Percentiles rank a stretch among this genome's conserved stretches.
Evolutionary conservation across 352 stramenopile genomes (phyloP).

Genomic region (Aphanomyces invadans): DNA sequence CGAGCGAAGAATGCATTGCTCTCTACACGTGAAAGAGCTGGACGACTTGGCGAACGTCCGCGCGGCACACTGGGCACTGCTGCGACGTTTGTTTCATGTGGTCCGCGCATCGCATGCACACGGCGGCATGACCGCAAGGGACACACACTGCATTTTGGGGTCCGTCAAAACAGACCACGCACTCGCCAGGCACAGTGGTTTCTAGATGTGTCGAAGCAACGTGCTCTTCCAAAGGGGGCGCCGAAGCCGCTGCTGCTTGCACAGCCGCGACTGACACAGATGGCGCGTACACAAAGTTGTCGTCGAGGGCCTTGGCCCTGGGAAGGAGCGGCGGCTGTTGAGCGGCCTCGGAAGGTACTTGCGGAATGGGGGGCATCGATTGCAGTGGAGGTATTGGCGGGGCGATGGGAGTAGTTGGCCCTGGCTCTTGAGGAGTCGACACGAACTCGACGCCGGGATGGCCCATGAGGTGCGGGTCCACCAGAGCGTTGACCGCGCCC

Average conservation of each 20-base stretch:
- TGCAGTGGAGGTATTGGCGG: background rate
- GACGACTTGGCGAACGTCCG: constrained; percentile 36
- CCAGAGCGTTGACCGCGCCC: background rate
- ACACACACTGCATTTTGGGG: constrained; percentile 43
- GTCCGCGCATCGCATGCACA: constrained; percentile 37
- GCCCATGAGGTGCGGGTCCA: background rate
- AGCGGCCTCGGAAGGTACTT: background rate
- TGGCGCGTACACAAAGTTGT: background rate
- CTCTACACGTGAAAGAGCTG: constrained; percentile 39
- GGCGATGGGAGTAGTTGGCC: background rate
- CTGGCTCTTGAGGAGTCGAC: background rate
- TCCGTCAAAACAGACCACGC: constrained; percentile 40
- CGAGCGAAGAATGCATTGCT: background rate
- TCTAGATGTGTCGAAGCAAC: background rate
- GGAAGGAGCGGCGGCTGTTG: background rate
- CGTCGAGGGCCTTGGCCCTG: background rate
- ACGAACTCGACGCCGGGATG: background rate
- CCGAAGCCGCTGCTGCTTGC: background rate
- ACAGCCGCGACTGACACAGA: background rate
- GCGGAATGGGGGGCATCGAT: no score
- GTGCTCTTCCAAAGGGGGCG: background rate
- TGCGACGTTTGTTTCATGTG: constrained; percentile 30
- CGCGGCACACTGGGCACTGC: constrained; percentile 41
- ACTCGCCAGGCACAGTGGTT: constrained; percentile 23
- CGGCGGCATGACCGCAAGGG: constrained; percentile 46